These are phyloP conservation scores for Thelonectria olida DNA, from an alignment of 2,329 filamentous ascomycete species.

Conservation along the genomic window DNA sequence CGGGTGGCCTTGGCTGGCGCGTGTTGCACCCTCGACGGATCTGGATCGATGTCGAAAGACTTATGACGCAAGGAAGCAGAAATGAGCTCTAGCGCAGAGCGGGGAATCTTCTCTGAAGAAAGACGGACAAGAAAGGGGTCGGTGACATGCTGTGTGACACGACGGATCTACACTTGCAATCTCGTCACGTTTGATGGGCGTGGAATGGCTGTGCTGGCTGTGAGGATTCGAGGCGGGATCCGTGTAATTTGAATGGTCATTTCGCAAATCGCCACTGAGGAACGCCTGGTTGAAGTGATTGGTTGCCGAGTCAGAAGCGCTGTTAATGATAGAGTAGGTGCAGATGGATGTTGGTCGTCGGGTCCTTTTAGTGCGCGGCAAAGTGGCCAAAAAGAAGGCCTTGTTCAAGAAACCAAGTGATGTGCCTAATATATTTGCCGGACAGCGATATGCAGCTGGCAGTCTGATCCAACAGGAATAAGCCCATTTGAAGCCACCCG, in stretches of 20 bases:
- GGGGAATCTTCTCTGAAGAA: background rate
- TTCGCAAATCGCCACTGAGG: background rate
- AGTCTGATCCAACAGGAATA: no score
- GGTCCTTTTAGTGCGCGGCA: background rate
- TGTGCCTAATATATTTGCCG: background rate
- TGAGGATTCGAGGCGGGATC: background rate
- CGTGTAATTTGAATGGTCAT: background rate
- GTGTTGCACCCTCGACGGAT: conserved; percentile 9
- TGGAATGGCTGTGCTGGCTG: background rate
- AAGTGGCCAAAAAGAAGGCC: background rate
- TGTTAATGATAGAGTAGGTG: no score
- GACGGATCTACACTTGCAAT: background rate
- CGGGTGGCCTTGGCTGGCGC: background rate
- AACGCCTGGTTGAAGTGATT: background rate
- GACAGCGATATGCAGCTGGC: no score
- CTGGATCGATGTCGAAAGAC: conserved; percentile 20
- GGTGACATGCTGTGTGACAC: background rate
- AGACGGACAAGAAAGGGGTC: no score
- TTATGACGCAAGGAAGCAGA: conserved; percentile 14
- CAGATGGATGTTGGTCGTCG: background rate
- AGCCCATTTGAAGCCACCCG: no score
- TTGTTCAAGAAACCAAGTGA: no score
- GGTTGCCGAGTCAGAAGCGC: background rate
- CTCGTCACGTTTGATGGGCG: background rate
- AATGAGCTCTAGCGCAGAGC: conserved; percentile 1